Conservation (phyloP, 257 asterid species). For the Misopates orontium region DNA sequence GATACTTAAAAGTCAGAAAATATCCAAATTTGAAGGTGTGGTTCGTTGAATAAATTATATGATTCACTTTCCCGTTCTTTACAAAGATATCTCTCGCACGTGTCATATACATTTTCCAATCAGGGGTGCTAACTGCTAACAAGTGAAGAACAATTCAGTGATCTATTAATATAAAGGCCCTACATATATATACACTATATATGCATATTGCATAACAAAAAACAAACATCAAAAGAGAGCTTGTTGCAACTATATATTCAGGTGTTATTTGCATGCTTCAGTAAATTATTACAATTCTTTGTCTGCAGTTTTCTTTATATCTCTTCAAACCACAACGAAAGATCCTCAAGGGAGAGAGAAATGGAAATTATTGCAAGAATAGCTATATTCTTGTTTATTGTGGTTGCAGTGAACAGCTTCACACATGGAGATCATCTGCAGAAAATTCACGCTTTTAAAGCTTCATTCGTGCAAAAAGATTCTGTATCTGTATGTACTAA, state of each 20-base stretch:
- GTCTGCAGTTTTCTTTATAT: not conserved
- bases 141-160: slow-evolving; percentile 18
- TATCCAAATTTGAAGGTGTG: too few species aligned
- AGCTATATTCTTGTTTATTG: slow-evolving; percentile 23
- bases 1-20: too few species aligned
- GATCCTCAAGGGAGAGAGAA: not conserved
- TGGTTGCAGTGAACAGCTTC: slow-evolving; percentile 17
- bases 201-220: not conserved
- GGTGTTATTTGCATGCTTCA: slow-evolving; percentile 33
- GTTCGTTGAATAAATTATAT: too few species aligned
- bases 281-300: not conserved
- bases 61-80: not conserved
- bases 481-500: not conserved
- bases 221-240: slow-evolving; percentile 39
- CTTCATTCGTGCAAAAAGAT: slow-evolving; percentile 29
- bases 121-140: not conserved
- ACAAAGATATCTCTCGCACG: slow-evolving; percentile 24
- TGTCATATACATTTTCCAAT: slow-evolving; percentile 21
- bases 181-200: not conserved
- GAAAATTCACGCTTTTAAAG: slow-evolving; percentile 19
- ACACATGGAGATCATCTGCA: slow-evolving; percentile 21
- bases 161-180: not conserved
- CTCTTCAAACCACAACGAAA: not conserved
- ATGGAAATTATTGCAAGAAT: slow-evolving; percentile 36
- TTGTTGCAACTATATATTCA: slow-evolving; percentile 24